A percentile compares a stretch with the other conserved stretches of the same genome.
Evolutionary conservation across 2,329 filamentous ascomycete genomes (phyloP).

Genomic region (Acrodontium crateriforme): DNA sequence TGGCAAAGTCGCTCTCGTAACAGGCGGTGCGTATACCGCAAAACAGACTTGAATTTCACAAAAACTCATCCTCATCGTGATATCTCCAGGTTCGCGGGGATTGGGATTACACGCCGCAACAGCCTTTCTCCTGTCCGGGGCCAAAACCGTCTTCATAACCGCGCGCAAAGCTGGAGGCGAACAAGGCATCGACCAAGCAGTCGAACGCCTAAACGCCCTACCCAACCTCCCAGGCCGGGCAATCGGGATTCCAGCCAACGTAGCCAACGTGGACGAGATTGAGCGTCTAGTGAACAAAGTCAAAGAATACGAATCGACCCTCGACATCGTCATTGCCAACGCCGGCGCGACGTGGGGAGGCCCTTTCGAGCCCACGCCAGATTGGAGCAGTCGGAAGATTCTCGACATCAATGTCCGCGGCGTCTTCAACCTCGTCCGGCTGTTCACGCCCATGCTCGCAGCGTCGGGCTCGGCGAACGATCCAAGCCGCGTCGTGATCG

Average conservation of each 20-base stretch:
- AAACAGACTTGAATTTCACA: not conserved
- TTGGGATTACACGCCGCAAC: slow-evolving; percentile 62
- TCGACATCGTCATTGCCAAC: slow-evolving; percentile 83
- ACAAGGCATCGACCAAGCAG: slow-evolving; percentile 61
- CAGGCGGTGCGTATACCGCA: slow-evolving; percentile 43
- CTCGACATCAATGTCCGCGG: slow-evolving; percentile 84
- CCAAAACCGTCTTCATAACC: slow-evolving; percentile 78
- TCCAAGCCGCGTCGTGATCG: slow-evolving; percentile 69
- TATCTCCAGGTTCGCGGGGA: slow-evolving; percentile 46
- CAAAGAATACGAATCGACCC: slow-evolving; percentile 54
- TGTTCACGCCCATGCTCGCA: slow-evolving; percentile 60
- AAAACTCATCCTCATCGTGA: not conserved
- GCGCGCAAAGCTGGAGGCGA: slow-evolving; percentile 57
- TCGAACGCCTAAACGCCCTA: slow-evolving; percentile 62
- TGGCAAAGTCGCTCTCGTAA: slow-evolving; percentile 72
- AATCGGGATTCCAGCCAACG: slow-evolving; percentile 68
- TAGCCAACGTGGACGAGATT: slow-evolving; percentile 56
- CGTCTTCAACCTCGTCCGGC: slow-evolving; percentile 45
- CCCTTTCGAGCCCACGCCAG: slow-evolving; percentile 65
- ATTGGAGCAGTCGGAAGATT: slow-evolving; percentile 68
- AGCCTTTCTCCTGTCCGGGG: slow-evolving; percentile 67
- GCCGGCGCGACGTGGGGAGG: slow-evolving; percentile 85
- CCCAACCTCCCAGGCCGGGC: slow-evolving; percentile 55
- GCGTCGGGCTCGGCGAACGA: slow-evolving; percentile 44
- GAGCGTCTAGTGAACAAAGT: slow-evolving; percentile 58